Evolutionary conservation across 176 grass and related monocot species (phyloP).

Genomic region (Triticum monococcum): DNA sequence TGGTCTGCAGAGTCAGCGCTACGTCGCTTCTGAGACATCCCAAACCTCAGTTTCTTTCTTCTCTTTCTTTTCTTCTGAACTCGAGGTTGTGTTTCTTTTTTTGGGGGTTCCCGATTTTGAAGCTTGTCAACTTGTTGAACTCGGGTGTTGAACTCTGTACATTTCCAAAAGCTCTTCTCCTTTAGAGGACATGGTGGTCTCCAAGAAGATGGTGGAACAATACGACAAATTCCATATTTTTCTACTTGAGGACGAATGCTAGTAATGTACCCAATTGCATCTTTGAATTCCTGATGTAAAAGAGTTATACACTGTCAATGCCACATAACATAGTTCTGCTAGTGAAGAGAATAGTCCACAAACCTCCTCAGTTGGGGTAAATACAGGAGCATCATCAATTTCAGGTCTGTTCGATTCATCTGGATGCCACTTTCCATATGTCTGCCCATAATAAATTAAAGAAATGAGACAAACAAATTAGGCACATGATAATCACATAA

Average conservation of each 20-base stretch:
- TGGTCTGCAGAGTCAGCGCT: slow-evolving; percentile 45
- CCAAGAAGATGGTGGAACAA: slow-evolving; percentile 88
- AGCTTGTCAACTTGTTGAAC: slow-evolving; percentile 96
- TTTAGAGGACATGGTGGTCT: slow-evolving; percentile 64
- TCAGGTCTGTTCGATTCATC: slow-evolving; percentile 62
- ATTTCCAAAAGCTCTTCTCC: slow-evolving; percentile 71
- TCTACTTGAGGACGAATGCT: slow-evolving; percentile 67
- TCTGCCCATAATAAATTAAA: slow-evolving; percentile 27
- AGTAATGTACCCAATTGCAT: slow-evolving; percentile 79
- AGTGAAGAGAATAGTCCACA: slow-evolving; percentile 11
- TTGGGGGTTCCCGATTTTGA: slow-evolving; percentile 80
- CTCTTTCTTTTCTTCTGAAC: slow-evolving; percentile 70
- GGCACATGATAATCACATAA: background rate
- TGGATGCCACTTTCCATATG: slow-evolving; percentile 46
- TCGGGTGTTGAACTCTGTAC: slow-evolving; percentile 75
- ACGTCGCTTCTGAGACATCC: slow-evolving; percentile 66
- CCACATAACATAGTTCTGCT: slow-evolving; percentile 5
- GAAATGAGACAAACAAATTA: background rate
- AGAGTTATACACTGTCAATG: slow-evolving; percentile 26
- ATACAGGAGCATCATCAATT: slow-evolving; percentile 80
- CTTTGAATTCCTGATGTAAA: slow-evolving; percentile 81
- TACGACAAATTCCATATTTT: slow-evolving; percentile 87
- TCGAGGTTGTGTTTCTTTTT: slow-evolving; percentile 57
- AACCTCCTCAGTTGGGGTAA: slow-evolving; percentile 94
- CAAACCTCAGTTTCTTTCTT: slow-evolving; percentile 86